Conservation (phyloP, 106 monocot genomes). For the Acorus calamus region DNA sequence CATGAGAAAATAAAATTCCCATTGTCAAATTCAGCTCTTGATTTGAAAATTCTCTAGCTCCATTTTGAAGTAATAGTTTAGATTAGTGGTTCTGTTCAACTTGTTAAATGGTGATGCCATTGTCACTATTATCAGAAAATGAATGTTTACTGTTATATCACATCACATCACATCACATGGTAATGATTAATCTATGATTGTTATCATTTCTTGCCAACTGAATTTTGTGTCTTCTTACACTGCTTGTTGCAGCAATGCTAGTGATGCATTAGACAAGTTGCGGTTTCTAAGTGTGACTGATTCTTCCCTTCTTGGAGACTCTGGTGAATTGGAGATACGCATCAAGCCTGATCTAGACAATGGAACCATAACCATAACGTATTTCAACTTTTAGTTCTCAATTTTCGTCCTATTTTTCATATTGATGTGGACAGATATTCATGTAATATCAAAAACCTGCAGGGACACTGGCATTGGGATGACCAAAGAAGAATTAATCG, state of each 20-base stretch:
- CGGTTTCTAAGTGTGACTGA: conserved; percentile 94
- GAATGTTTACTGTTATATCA: no score
- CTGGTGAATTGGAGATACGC: conserved; percentile 73
- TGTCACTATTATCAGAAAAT: no score
- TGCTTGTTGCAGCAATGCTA: conserved; percentile 72
- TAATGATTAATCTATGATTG: no score
- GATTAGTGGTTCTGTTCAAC: no score
- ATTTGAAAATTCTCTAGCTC: no score
- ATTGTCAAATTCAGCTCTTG: no score
- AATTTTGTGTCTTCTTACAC: background rate
- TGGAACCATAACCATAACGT: conserved; percentile 87
- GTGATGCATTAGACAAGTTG: conserved; percentile 94
- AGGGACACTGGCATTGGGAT: conserved; percentile 99
- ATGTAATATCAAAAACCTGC: background rate
- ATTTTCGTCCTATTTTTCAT: background rate
- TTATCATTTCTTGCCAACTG: no score
- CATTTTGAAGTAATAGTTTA: no score
- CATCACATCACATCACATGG: no score
- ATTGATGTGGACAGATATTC: background rate
- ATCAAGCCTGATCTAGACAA: conserved; percentile 90
- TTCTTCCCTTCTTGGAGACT: conserved; percentile 67
- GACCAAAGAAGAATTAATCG: conserved; percentile 90
- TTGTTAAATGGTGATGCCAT: no score
- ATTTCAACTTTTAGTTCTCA: background rate
- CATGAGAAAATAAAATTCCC: no score